Base-by-base conservation (phyloP, 106 monocot genomes). In the Ottelia alismoides region DNA sequence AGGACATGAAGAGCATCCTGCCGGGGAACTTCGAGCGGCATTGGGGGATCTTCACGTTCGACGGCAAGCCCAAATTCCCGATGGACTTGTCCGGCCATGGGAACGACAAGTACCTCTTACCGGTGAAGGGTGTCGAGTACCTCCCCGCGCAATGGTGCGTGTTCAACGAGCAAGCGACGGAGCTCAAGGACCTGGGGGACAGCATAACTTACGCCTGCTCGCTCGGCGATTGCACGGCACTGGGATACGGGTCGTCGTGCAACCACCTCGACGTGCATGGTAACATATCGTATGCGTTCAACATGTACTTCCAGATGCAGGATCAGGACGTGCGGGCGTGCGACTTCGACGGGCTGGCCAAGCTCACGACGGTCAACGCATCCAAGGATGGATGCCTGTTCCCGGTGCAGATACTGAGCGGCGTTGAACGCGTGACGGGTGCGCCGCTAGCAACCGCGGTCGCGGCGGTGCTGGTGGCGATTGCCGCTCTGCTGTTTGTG, bases 231-330 rank as follows among this genome's bases (percentile, higher is more conserved):
- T 67, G 66, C 71, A 65, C 71, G 1, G 11, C 71, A 28, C 51
- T 71, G 20, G 58, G 58, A 20, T 64, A 65, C 29, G 71, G 64
- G 1, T 71, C 71, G 1, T 25, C 57, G 0, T 71, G 71, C 64
- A 71, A 71, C 26, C n/a, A 27, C 10, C 27, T 65, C 30, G 64
- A 58, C 25, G 45, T 25, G 0, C 9, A 44, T n/a, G 71, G 71
- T 49, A 71, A 58, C 29, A 61, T 64, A 20, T 64, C 57, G 5
- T 71, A 71, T 52, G 71, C 71, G 27, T 71, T 64, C 56, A 74
- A 74, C 56, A 63, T 57, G 62, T 74, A 56, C 35, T 67, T 47
- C 57, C 74, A 74, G 28, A 30, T 32, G 1, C 62, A 68, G 55
- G 35, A 66, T 44, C 68, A 74, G 68, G 25, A 45, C 0, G 68